These are phyloP conservation scores for Wallacemonas collosoma DNA, from an alignment of 208 protist species.

Conservation along the genomic window DNA sequence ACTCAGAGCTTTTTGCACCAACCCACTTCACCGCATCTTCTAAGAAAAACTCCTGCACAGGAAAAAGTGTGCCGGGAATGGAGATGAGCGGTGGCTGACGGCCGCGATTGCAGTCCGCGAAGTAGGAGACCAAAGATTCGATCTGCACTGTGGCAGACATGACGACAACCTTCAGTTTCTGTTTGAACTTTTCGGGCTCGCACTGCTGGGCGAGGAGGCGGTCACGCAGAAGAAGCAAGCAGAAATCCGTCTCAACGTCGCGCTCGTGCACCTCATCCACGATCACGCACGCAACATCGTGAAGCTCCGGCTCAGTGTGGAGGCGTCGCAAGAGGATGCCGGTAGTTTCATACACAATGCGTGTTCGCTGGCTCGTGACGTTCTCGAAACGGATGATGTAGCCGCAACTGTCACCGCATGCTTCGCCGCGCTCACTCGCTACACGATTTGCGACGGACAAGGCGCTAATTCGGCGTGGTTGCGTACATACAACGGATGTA, in stretches of 20 bases:
- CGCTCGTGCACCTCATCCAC: constrained; percentile 92
- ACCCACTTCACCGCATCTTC: constrained; percentile 76
- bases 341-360: constrained; percentile 98
- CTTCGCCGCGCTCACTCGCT: constrained; percentile 80
- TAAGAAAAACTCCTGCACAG: constrained; percentile 85
- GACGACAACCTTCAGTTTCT: constrained; percentile 96
- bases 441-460: constrained; percentile 91
- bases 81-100: constrained; percentile 58
- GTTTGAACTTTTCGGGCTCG: constrained; percentile 36
- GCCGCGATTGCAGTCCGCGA: constrained; percentile 35
- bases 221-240: constrained; percentile 75
- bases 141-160: constrained; percentile 95
- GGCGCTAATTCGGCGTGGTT: constrained; percentile 91
- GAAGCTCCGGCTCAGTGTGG: constrained; percentile 92
- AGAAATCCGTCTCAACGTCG: constrained; percentile 86
- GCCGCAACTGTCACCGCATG: constrained; percentile 84
- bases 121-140: constrained; percentile 73
- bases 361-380: constrained; percentile 74
- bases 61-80: constrained; percentile 86
- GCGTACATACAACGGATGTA: constrained; percentile 79
- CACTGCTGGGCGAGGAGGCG: constrained; percentile 52
- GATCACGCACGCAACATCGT: constrained; percentile 78
- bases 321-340: constrained; percentile 97
- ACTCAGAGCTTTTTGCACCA: constrained; percentile 12
- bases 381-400: constrained; percentile 92